These are phyloP conservation scores for Casuarina cunninghamiana DNA, from an alignment of 306 rosid species.

Conservation along the genomic window DNA sequence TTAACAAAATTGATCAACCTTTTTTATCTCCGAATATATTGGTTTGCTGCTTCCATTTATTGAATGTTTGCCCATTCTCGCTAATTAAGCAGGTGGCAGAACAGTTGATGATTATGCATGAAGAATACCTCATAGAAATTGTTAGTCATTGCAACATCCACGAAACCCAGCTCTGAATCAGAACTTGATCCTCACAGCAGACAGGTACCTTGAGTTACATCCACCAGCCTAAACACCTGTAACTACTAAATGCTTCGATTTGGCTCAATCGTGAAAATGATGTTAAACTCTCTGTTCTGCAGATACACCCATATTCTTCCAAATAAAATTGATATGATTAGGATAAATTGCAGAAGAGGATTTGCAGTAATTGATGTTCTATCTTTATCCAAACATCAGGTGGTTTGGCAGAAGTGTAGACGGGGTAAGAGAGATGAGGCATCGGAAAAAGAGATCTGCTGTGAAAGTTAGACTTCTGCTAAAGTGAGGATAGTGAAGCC, in stretches of 20 bases:
- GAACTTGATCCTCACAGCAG: constrained; percentile 10
- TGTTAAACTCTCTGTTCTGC: neutral
- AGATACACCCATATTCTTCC: neutral
- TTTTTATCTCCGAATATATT: neutral
- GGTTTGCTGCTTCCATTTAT: neutral
- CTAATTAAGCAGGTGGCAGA: constrained; percentile 64
- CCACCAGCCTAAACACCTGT: neutral
- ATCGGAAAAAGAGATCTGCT: too few species aligned
- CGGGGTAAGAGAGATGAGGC: too few species aligned
- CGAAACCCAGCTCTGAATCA: neutral
- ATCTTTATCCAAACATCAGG: too few species aligned
- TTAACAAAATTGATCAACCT: neutral
- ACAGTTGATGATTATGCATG: constrained; percentile 57
- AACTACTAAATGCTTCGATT: too few species aligned
- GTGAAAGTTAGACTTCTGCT: too few species aligned
- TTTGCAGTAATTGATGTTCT: neutral
- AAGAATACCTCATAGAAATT: constrained; percentile 41
- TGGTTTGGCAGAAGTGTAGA: too few species aligned
- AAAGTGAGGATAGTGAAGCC: too few species aligned
- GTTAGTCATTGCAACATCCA: constrained; percentile 3
- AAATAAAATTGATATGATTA: neutral
- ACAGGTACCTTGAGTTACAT: constrained; percentile 8
- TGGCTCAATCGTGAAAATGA: too few species aligned
- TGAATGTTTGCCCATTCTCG: neutral
- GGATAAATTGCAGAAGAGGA: neutral